Base-by-base conservation (phyloP, 1,139 yeast genomes). In the Entelexis sorbosivorans region DNA sequence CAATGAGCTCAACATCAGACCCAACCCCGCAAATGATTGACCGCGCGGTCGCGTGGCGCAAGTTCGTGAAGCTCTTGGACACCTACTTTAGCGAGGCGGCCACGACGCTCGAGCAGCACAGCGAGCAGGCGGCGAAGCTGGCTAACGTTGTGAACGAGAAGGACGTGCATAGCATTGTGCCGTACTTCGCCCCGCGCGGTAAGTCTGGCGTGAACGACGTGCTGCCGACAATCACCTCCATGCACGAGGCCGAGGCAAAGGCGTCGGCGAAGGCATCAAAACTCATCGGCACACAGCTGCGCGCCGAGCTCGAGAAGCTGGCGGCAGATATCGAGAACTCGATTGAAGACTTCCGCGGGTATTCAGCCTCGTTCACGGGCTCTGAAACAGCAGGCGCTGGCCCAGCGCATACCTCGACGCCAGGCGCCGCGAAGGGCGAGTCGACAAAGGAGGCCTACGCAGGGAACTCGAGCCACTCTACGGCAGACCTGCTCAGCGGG, bases 11-110 rank as follows among this genome's bases (percentile, higher is more conserved):
- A 10, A 16, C 35, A 17, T 19, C 34, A 17, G 44, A 40, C 44
- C 97, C 97, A 14, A 87, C 96, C 0, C 96, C 88, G 56, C 77
- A 85, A 8, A 71, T 91, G 59, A 93, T 95, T 4, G 75, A 77
- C 38, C 73, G 98, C 58, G 87, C 89, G 64, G 77, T 81, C 46
- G 82, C 94, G 3, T 91, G 96, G 96, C 73, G 96, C 58, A 74
- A 77, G 50, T 77, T 89, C 50, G 81, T 88, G 54, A 79, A 81
- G 53, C 82, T 89, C 36, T 69, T 91, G 53, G 75, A 85, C 28
- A 77, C 74, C 50, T 91, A 91, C 64, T 72, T 89, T 26, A 33
- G 39, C 57, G 77, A 76, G 58, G 96, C 88, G 61, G 83, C 81
- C 68, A 83, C 55, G 77, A 31, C 38, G 33, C 54, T 49, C 16